Percentiles rank a stretch among this genome's conserved stretches.
phyloP scores from a whole-genome alignment of 345 rosid species.

The Pugionium cornutum region DNA sequence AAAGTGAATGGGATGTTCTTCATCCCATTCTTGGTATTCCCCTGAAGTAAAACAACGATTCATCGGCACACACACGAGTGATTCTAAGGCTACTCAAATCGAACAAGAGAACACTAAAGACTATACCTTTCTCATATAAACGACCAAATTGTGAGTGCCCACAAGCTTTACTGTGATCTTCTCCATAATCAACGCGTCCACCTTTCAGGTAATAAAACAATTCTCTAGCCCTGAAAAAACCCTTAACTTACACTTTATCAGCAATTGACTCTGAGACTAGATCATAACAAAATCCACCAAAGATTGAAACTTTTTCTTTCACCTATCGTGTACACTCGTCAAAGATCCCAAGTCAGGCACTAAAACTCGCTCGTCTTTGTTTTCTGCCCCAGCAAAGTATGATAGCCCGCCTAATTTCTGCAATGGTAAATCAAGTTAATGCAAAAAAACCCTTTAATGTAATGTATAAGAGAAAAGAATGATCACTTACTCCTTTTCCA shows the following conservation, averaged over 20 bases:
- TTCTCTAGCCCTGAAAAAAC: slow-evolving; percentile 79
- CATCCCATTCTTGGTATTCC: slow-evolving; percentile 90
- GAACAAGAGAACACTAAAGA: slow-evolving; percentile 1
- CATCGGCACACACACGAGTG: slow-evolving; percentile 25
- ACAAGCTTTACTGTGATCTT: slow-evolving; percentile 84
- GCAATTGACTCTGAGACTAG: background rate
- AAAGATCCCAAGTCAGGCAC: slow-evolving; percentile 98
- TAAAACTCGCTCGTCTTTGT: slow-evolving; percentile 90
- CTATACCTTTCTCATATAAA: slow-evolving; percentile 69
- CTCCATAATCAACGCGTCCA: slow-evolving; percentile 89
- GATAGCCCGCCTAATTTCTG: slow-evolving; percentile 89
- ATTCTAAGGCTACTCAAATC: background rate
- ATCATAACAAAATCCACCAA: slow-evolving; percentile 15
- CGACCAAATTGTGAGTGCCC: slow-evolving; percentile 94
- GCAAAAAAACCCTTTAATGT: too few relatives aligned
- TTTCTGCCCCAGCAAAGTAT: slow-evolving; percentile 98
- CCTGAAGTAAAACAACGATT: slow-evolving; percentile 49
- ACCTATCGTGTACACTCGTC: slow-evolving; percentile 90
- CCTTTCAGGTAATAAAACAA: slow-evolving; percentile 95
- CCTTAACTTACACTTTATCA: slow-evolving; percentile 11
- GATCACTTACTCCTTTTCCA: slow-evolving; percentile 79
- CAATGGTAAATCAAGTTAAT: slow-evolving; percentile 19
- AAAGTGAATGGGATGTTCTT: slow-evolving; percentile 91
- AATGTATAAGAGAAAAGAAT: background rate
- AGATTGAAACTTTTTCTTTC: background rate